phyloP scores from a whole-genome alignment of 2,329 filamentous ascomycete species.

The Aspergillus texensis region DNA sequence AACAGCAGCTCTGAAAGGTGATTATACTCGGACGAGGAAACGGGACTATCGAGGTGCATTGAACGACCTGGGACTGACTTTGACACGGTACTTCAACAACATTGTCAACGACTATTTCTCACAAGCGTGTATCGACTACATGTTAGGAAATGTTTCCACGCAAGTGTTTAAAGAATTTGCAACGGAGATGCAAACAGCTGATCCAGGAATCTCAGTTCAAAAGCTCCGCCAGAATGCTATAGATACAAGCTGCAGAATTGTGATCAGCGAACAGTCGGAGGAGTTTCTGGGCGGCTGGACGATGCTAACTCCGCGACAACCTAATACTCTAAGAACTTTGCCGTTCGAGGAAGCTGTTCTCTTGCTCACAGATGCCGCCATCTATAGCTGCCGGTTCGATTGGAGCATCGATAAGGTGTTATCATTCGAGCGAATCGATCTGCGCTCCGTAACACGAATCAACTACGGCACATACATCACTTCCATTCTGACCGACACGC shows the following conservation, averaged over 20 bases:
- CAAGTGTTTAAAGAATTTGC: conserved; percentile 94
- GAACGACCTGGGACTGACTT: conserved; percentile 85
- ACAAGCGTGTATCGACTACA: conserved; percentile 91
- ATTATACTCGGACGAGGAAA: conserved; percentile 90
- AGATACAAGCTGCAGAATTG: conserved; percentile 82
- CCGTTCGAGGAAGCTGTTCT: conserved; percentile 89
- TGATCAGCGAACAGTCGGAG: conserved; percentile 79
- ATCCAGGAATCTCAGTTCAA: conserved; percentile 83
- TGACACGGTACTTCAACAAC: conserved; percentile 76
- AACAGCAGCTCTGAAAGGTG: conserved; percentile 92
- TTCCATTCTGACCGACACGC: conserved; percentile 75
- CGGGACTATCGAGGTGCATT: conserved; percentile 88
- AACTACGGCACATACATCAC: conserved; percentile 88
- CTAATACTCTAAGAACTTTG: conserved; percentile 68
- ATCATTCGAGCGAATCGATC: conserved; percentile 82
- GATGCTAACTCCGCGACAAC: conserved; percentile 72
- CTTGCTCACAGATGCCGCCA: conserved; percentile 77
- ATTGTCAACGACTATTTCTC: conserved; percentile 98
- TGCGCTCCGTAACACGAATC: conserved; percentile 72
- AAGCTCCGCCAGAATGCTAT: conserved; percentile 87
- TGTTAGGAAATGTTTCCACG: conserved; percentile 83
- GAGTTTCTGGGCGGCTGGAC: conserved; percentile 91
- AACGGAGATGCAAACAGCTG: conserved; percentile 86
- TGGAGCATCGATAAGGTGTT: conserved; percentile 95
- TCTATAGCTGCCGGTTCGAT: conserved; percentile 91